Base-by-base conservation (phyloP, 2,329 filamentous ascomycete species). In the Fusarium torulosum region DNA sequence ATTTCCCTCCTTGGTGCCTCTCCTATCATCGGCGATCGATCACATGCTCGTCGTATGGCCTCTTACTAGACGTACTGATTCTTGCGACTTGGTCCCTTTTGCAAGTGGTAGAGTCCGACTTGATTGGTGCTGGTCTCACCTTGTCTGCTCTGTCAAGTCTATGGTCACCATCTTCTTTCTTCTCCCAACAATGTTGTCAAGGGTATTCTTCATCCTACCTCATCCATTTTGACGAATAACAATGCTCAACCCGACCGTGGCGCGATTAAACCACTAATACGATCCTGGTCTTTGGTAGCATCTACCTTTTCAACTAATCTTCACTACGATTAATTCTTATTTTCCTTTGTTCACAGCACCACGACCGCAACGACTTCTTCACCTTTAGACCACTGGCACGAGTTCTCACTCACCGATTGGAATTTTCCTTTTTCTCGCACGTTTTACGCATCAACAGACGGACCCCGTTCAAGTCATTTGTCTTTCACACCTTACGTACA, bases 1-100 rank as follows among this genome's bases (percentile, higher is more conserved):
- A 72, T 75, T 41, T 76, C 80, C 60, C 81, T 83, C 78, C 83
- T 84, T 66, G 79, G 79, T 58, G 78, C 82, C 68, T 84, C 79
- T 35, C 83, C 75, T 71, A 75, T 81, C 72, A 70, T 80, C 9
- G 79, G 76, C 77, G 85, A 88, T 68, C 83, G 86, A 73, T 81
- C 82, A 57, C 82, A 84, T 70, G 80, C 84, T 67, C 84, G 87
- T 73, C 86, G 88, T 52, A 88, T 90, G 85, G 87, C 85, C 51
- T 90, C 88, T 13, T 90, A 88, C 76, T 90, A 79, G 84, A 70
- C 65, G 51, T 47, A 59, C 53, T 59, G 46, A 58, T 64, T 56
- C 56, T 59, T 42, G 47, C 63, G 53, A 64, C 69, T 68, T 58
- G 70, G 70, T 71, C 71, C 74, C 67, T 72, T 72, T 72, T 66